Percentiles rank a stretch among this genome's conserved stretches.
These are phyloP conservation scores for Penicillium sp. DNA, from an alignment of 2,329 filamentous ascomycete genomes.

Conservation along the genomic window DNA sequence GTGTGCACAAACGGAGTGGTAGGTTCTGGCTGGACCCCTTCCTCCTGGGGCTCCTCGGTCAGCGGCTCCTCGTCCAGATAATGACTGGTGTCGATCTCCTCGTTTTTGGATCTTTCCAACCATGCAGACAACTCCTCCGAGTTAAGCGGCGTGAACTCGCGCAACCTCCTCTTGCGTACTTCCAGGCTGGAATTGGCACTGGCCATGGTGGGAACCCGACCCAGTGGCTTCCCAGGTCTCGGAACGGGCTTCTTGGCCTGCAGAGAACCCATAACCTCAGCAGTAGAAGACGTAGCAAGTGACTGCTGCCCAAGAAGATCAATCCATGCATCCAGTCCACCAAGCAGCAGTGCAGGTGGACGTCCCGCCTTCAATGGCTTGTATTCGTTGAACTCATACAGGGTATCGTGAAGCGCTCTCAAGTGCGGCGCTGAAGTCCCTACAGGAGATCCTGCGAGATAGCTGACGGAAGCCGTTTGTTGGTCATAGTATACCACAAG, in stretches of 20 bases:
- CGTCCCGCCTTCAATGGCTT: slow-evolving; percentile 70
- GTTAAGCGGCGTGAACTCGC: slow-evolving; percentile 73
- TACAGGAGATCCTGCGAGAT: slow-evolving; percentile 55
- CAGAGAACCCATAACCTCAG: slow-evolving; percentile 55
- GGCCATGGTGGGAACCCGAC: slow-evolving; percentile 58
- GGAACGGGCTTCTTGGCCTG: slow-evolving; percentile 43
- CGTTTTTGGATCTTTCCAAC: slow-evolving; percentile 75
- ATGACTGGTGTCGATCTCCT: slow-evolving; percentile 59
- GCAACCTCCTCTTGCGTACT: slow-evolving; percentile 61
- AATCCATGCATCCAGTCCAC: slow-evolving; percentile 85
- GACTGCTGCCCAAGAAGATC: slow-evolving; percentile 77
- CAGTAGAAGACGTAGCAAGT: slow-evolving; percentile 63
- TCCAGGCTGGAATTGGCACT: slow-evolving; percentile 59
- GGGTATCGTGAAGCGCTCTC: slow-evolving; percentile 74
- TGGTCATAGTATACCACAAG: slow-evolving; percentile 92
- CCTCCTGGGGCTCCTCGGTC: slow-evolving; percentile 50
- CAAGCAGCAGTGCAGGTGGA: slow-evolving; percentile 76
- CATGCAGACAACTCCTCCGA: slow-evolving; percentile 81
- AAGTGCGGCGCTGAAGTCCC: slow-evolving; percentile 62
- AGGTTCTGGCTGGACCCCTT: slow-evolving; percentile 54
- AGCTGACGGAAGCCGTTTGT: slow-evolving; percentile 64
- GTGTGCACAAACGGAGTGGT: slow-evolving; percentile 65
- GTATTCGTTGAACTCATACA: slow-evolving; percentile 82
- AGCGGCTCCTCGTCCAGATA: slow-evolving; percentile 48
- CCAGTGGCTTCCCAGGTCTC: slow-evolving; percentile 56